phyloP scores from a whole-genome alignment of 2,329 filamentous ascomycete genomes.

The Pseudocercospora musae region DNA sequence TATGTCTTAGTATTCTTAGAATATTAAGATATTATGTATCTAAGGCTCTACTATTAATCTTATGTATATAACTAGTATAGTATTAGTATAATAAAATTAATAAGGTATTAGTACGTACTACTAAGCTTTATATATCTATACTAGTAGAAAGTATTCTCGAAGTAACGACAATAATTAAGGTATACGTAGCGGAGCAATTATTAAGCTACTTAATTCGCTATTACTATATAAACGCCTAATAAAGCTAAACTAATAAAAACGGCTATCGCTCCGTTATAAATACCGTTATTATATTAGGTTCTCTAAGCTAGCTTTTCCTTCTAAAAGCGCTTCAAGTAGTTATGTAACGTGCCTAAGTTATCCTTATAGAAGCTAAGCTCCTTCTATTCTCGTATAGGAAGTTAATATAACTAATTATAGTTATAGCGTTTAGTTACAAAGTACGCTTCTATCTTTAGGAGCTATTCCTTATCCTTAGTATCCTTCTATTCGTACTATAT shows the following conservation, averaged over 20 bases:
- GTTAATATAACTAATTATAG: neutral
- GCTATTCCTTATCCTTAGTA: neutral
- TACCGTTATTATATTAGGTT: too few relatives aligned
- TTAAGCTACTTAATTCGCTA: neutral
- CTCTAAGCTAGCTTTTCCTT: too few relatives aligned
- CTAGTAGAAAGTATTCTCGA: neutral
- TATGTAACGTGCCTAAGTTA: too few relatives aligned
- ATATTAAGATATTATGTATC: neutral
- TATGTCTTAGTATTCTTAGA: neutral
- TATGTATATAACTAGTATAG: neutral
- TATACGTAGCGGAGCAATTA: neutral
- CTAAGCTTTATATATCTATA: neutral
- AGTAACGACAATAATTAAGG: neutral
- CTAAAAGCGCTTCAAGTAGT: too few relatives aligned
- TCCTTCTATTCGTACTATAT: neutral
- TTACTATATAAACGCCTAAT: too few relatives aligned
- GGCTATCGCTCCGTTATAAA: too few relatives aligned
- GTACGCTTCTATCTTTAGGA: neutral
- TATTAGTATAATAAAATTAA: neutral
- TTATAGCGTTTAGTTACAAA: neutral
- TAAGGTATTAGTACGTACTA: neutral
- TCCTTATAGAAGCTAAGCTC: too few relatives aligned
- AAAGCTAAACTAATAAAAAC: too few relatives aligned
- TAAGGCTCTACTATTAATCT: neutral
- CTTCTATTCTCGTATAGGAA: too few relatives aligned